phyloP scores from a whole-genome alignment of 2,329 filamentous ascomycete genomes.

The Colletotrichum caudatum region DNA sequence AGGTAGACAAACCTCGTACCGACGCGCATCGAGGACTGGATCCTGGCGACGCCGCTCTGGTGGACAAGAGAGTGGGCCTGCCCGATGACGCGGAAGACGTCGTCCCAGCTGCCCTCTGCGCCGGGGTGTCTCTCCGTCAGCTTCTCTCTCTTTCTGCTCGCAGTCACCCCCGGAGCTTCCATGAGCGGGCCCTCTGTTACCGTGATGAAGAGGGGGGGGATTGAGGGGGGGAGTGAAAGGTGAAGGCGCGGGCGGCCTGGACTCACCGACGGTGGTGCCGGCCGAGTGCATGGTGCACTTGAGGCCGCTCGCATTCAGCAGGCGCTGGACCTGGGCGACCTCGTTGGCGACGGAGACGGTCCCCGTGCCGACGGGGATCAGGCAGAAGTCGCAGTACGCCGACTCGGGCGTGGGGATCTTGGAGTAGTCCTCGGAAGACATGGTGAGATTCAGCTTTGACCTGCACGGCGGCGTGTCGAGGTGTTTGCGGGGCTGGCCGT shows the following conservation, averaged over 20 bases:
- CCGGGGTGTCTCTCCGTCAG: conserved; percentile 76
- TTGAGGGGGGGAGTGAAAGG: background rate
- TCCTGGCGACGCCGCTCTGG: conserved; percentile 78
- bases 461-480: background rate
- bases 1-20: conserved; percentile 75
- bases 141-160: background rate
- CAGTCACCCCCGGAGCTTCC: background rate
- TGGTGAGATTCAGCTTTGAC: background rate
- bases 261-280: conserved; percentile 89
- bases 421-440: conserved; percentile 58
- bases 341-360: conserved; percentile 82
- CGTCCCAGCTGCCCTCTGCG: conserved; percentile 91
- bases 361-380: conserved; percentile 89
- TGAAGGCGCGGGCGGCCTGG: no score
- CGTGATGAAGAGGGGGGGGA: no score
- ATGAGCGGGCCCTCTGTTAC: background rate
- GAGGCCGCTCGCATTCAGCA: conserved; percentile 84
- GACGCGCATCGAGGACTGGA: conserved; percentile 90
- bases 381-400: conserved; percentile 91
- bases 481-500: background rate
- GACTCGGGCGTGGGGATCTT: conserved; percentile 73
- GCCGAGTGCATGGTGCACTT: conserved; percentile 92
- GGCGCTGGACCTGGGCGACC: conserved; percentile 87
- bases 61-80: conserved; percentile 86
- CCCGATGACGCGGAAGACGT: conserved; percentile 87